phyloP scores from a whole-genome alignment of 2,329 filamentous ascomycete genomes.

The Lachnellula cervina region DNA sequence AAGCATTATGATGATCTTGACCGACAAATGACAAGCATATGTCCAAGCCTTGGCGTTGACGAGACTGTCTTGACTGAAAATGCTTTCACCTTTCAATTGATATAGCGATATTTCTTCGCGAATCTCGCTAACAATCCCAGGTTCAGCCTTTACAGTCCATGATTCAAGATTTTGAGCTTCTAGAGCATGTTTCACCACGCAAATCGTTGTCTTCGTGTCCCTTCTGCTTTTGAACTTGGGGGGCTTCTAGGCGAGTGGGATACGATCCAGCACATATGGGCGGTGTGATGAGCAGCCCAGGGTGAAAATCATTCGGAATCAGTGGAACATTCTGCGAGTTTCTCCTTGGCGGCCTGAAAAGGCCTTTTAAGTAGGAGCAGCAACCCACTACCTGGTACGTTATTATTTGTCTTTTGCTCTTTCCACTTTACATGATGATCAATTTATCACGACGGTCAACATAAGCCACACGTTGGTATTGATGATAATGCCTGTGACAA shows the following conservation, averaged over 20 bases:
- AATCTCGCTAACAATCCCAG: conserved; percentile 15
- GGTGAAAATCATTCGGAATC: no score
- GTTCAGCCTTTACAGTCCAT: no score
- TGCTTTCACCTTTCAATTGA: conserved; percentile 22
- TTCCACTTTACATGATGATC: conserved; percentile 59
- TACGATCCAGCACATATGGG: no score
- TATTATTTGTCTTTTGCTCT: neutral
- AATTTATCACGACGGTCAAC: conserved; percentile 83
- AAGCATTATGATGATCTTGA: conserved; percentile 71
- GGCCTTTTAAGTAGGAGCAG: no score
- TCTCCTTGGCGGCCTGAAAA: no score
- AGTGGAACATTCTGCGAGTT: no score
- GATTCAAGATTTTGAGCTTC: no score
- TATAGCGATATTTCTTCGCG: neutral
- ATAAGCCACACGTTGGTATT: conserved; percentile 64
- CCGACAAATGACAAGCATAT: conserved; percentile 94
- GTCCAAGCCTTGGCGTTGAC: conserved; percentile 70
- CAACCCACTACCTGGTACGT: conserved; percentile 12
- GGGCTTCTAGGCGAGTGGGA: no score
- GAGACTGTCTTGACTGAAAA: conserved; percentile 48
- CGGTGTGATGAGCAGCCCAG: no score
- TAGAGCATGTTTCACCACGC: no score
- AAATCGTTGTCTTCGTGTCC: no score
- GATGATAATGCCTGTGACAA: conserved; percentile 79
- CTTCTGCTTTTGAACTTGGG: no score